Evolutionary conservation across 345 rosid genomes (phyloP).

Genomic region (Hibiscus syriacus): DNA sequence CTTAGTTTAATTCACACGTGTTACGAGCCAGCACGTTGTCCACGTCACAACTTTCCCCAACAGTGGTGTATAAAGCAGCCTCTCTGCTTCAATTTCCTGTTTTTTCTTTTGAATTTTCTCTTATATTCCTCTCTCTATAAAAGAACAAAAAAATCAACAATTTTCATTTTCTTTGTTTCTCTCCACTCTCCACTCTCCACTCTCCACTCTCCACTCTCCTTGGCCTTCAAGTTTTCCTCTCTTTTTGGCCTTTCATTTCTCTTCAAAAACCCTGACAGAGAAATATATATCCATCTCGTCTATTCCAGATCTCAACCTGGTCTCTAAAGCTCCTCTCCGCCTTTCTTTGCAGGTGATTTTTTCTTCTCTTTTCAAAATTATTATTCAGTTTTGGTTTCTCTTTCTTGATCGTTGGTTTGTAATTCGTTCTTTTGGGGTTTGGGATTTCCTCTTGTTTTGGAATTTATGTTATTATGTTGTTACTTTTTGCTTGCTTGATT

Average conservation of each 20-base stretch:
- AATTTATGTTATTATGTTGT: background rate
- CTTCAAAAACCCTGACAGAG: conserved; percentile 10
- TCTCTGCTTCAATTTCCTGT: too few species aligned
- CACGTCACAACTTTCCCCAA: too few species aligned
- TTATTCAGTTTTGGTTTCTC: background rate
- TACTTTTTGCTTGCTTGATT: conserved; percentile 13
- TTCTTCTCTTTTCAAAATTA: conserved; percentile 1
- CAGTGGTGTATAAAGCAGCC: too few species aligned
- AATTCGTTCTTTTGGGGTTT: background rate
- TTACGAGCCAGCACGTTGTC: too few species aligned
- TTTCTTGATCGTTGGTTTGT: conserved; percentile 4
- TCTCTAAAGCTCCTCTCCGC: background rate
- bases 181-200: conserved; percentile 22
- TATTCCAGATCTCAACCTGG: conserved; percentile 24
- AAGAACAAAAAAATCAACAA: background rate
- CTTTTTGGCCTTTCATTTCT: conserved; percentile 1
- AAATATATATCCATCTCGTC: background rate
- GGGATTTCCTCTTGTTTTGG: background rate
- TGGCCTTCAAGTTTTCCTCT: conserved; percentile 15
- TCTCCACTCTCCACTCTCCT: too few species aligned
- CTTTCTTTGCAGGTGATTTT: conserved; percentile 25
- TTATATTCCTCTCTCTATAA: too few species aligned
- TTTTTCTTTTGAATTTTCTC: too few species aligned
- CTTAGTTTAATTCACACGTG: too few species aligned
- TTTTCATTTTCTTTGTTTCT: background rate